phyloP scores from a whole-genome alignment of 345 rosid species.

The Eutrema yunnanense region DNA sequence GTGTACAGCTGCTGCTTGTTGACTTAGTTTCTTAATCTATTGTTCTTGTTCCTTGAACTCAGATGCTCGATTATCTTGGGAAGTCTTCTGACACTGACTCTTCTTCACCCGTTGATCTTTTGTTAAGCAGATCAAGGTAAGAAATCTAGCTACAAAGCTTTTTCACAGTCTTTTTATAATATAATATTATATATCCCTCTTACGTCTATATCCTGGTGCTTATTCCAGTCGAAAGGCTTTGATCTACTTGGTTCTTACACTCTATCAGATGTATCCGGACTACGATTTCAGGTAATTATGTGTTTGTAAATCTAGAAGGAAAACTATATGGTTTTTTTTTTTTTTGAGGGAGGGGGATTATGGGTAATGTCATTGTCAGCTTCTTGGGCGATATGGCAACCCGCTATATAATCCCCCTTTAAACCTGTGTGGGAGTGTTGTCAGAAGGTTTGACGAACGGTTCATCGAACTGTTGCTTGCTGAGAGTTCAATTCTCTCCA shows the following conservation, averaged over 20 bases:
- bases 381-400: slow-evolving; percentile 91
- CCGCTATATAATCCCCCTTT: slow-evolving; percentile 63
- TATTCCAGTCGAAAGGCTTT: slow-evolving; percentile 87
- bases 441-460: slow-evolving; percentile 98
- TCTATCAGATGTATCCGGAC: slow-evolving; percentile 88
- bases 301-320: slow-evolving; percentile 2
- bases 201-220: slow-evolving; percentile 28
- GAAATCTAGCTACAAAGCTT: slow-evolving; percentile 14
- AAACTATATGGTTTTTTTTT: background rate
- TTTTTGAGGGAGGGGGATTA: slow-evolving; percentile 49
- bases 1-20: background rate
- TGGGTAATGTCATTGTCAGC: slow-evolving; percentile 99
- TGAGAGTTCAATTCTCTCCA: slow-evolving; percentile 99
- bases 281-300: slow-evolving; percentile 89
- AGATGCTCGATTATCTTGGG: slow-evolving; percentile 89
- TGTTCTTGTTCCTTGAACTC: slow-evolving; percentile 16
- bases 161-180: background rate
- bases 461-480: slow-evolving; percentile 83
- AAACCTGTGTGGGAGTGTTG: slow-evolving; percentile 84
- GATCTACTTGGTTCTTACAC: slow-evolving; percentile 93
- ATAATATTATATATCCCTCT: slow-evolving; percentile 3
- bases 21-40: background rate
- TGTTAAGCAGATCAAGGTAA: slow-evolving; percentile 92
- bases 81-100: slow-evolving; percentile 75
- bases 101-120: slow-evolving; percentile 67